These are phyloP conservation scores for Corymbia maculata DNA, from an alignment of 345 rosid genomes.

Conservation along the genomic window DNA sequence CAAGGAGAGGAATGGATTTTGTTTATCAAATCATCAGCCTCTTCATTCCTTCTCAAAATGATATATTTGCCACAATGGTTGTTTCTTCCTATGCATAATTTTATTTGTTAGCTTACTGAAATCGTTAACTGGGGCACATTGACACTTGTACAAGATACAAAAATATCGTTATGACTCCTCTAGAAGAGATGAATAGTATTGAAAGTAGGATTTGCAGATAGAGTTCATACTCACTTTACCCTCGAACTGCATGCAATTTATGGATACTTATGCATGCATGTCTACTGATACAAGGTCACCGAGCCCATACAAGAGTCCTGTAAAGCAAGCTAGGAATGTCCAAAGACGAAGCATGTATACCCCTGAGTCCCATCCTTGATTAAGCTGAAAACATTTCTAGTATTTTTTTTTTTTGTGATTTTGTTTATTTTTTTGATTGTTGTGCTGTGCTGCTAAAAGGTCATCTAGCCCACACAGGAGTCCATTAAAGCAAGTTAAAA, in stretches of 20 bases:
- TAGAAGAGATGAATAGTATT: not conserved
- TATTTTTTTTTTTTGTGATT: not conserved
- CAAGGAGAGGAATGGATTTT: not conserved
- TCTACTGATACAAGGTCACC: not conserved
- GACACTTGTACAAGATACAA: not conserved
- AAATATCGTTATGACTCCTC: not conserved
- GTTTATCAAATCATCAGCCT: not conserved
- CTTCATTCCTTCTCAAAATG: not conserved
- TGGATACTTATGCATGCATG: not conserved
- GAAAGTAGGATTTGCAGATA: not conserved
- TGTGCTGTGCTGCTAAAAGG: not conserved
- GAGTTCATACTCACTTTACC: not conserved
- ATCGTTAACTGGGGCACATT: not conserved
- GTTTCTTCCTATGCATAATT: not conserved
- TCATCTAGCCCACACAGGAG: not conserved
- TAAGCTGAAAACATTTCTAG: not conserved
- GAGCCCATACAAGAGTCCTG: not conserved
- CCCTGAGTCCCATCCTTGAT: not conserved
- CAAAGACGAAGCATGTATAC: not conserved
- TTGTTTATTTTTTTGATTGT: not conserved
- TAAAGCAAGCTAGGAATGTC: not conserved
- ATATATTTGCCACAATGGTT: not conserved
- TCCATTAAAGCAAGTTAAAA: not conserved
- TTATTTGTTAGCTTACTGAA: not conserved
- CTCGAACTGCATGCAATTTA: not conserved